Percentiles rank a stretch among this genome's conserved stretches.
These are phyloP conservation scores for Scutellaria minor DNA, from an alignment of 257 asterid species.

Conservation along the genomic window DNA sequence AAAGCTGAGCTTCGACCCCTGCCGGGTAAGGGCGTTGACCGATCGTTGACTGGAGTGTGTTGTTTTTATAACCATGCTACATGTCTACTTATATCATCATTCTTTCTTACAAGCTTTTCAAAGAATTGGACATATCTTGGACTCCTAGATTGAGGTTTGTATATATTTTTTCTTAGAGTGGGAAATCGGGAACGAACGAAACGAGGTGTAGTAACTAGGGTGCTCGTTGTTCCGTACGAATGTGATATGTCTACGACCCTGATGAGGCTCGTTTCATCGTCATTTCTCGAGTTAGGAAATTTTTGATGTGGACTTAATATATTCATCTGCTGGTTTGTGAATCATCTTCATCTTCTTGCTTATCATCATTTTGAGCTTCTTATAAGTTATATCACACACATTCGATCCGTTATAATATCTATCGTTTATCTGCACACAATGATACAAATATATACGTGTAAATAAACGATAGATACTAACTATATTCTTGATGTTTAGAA, in stretches of 20 bases:
- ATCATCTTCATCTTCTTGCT: constrained; percentile 25
- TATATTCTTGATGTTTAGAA: no score
- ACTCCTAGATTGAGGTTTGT: constrained; percentile 58
- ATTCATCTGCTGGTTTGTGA: constrained; percentile 39
- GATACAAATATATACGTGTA: no score
- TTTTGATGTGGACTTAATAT: constrained; percentile 49
- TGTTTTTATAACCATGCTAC: constrained; percentile 50
- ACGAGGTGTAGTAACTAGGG: constrained; percentile 25
- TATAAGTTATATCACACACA: neutral
- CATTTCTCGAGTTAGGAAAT: constrained; percentile 45
- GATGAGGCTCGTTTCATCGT: constrained; percentile 30
- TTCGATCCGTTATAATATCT: neutral
- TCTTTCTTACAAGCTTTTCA: constrained; percentile 44
- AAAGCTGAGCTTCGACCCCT: constrained; percentile 43
- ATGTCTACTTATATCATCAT: constrained; percentile 49
- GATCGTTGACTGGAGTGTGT: constrained; percentile 50
- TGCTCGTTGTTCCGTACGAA: constrained; percentile 34
- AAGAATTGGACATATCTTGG: constrained; percentile 45
- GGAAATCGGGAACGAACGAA: constrained; percentile 17
- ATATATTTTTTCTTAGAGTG: constrained; percentile 48
- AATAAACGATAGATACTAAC: no score
- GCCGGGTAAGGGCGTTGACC: constrained; percentile 39
- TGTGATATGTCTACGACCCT: constrained; percentile 31
- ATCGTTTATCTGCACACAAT: neutral
- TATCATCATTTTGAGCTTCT: constrained; percentile 22